A percentile compares a stretch with the other conserved stretches of the same genome.
phyloP scores from a whole-genome alignment of 306 rosid species.

The Cucumis hystrix region DNA sequence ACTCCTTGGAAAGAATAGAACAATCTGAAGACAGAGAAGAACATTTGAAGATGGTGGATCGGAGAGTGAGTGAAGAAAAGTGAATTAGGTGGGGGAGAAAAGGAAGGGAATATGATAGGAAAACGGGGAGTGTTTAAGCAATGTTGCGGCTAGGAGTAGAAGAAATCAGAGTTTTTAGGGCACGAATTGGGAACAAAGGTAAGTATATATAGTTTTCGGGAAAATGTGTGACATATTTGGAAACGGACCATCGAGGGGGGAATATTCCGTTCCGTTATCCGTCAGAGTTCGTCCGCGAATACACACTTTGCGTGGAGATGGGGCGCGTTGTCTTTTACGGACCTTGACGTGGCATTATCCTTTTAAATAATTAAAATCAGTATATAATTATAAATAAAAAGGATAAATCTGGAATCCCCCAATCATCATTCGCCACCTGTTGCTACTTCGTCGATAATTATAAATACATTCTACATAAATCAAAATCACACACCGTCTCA shows the following conservation, averaged over 20 bases:
- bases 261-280: conserved; percentile 62
- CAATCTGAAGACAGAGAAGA: not conserved
- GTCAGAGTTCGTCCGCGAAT: conserved; percentile 11
- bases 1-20: not conserved
- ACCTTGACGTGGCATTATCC: conserved; percentile 63
- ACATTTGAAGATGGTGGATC: not conserved
- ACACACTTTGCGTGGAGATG: not conserved
- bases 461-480: not conserved
- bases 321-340: conserved; percentile 11
- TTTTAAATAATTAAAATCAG: not conserved
- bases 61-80: not conserved
- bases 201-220: conserved; percentile 99
- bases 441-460: not conserved
- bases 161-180: conserved; percentile 55
- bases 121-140: conserved; percentile 21
- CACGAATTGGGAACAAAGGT: conserved; percentile 37
- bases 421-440: not conserved
- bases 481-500: not conserved
- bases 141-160: conserved; percentile 52
- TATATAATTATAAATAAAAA: not conserved
- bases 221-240: conserved; percentile 37
- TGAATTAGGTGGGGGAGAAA: conserved; percentile 2
- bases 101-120: conserved; percentile 8
- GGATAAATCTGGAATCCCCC: not conserved
- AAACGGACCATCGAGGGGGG: conserved; percentile 28